Base-by-base conservation (phyloP, 1,284 basidiomycete genomes). In the Ceratobasidium sp. region DNA sequence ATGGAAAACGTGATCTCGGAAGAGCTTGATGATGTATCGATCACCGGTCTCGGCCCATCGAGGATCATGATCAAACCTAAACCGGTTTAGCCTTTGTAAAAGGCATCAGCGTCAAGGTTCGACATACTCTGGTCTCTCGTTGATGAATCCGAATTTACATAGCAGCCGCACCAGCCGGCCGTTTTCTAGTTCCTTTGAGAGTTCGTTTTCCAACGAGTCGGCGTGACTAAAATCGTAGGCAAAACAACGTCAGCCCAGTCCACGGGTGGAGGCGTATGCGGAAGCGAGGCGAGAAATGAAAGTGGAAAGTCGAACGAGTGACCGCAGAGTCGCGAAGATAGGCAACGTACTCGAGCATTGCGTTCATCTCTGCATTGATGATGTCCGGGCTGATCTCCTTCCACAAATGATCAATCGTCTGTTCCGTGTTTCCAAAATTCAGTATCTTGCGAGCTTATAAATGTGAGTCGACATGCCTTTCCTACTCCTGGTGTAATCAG, bases 21-120 rank as follows among this genome's bases (percentile, higher is more conserved):
- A 99, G 61, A 99, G 87, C 84, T 97, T 98, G 84, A 99, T 88
- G 78, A 99, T 94, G 80, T 99, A 99, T 73, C 96, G 86, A 79
- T 99, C 97, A 14, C 97, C 97, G 1, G 97, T 98, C 80, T 99
- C 97, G 8, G 96, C 96, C 97, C 97, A 99, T 10, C 96, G 87
- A 1, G 94, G 89, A 79, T 98, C 97, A 67, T 93, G 90, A 62
- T 97, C 94, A 78, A 98, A 98, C 78, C 95, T 96, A 28, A 10
- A 28, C 62, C n/a, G 50, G 62, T 6, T 18, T 26, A 45, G 2
- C 14, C 50, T 6, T 6, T 39, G 36, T 14, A 6, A 14, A 14
- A 6, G 36, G 14, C 36, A 14, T 14, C 12, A 36, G 36, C 14
- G 14, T 52, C 16, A 21, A 26, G 26, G 23, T 39, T 53, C 62